Conservation (phyloP, 2,329 filamentous ascomycete species). For the Trichoderma afroharzianum region DNA sequence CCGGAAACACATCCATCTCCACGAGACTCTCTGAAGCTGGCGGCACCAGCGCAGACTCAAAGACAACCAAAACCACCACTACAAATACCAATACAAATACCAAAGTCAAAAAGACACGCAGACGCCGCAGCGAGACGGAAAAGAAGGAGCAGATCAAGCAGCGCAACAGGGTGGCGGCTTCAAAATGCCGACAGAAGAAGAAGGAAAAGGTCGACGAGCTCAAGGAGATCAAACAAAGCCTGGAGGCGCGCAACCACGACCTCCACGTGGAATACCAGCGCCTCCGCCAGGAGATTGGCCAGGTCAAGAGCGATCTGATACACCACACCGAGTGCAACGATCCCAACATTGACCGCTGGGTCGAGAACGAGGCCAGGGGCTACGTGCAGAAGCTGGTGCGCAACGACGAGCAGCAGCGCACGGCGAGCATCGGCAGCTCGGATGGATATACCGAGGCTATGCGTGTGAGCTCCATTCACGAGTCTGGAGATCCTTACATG, state of each 20-base stretch:
- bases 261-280: slow-evolving; percentile 43
- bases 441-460: not conserved
- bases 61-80: not conserved
- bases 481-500: not conserved
- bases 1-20: not conserved
- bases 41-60: not conserved
- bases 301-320: slow-evolving; percentile 51
- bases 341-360: slow-evolving; percentile 51
- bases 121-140: not conserved
- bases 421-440: not conserved
- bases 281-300: slow-evolving; percentile 42
- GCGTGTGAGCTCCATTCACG: not conserved
- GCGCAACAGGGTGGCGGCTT: slow-evolving; percentile 68
- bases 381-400: slow-evolving; percentile 36
- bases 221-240: slow-evolving; percentile 41
- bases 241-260: slow-evolving; percentile 43
- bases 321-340: slow-evolving; percentile 52
- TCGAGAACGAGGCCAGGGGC: slow-evolving; percentile 48
- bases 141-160: slow-evolving; percentile 29
- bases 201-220: slow-evolving; percentile 50
- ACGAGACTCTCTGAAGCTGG: not conserved
- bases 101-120: not conserved
- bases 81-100: too few relatives aligned
- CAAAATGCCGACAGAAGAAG: slow-evolving; percentile 69
- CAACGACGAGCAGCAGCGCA: not conserved